phyloP scores from a whole-genome alignment of 2,329 filamentous ascomycete species.

The Aureobasidium leucospermi region DNA sequence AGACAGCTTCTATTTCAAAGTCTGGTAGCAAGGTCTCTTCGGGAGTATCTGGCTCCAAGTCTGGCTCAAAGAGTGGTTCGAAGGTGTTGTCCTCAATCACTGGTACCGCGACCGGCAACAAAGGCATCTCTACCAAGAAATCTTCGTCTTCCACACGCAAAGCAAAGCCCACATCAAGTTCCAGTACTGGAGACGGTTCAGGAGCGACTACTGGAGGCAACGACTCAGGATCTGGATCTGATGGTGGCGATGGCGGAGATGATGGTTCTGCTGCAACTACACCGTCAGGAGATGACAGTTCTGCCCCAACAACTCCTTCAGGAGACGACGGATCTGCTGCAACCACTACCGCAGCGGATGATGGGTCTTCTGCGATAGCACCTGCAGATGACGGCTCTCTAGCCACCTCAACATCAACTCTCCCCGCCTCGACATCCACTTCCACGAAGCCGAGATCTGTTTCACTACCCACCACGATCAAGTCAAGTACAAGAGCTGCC shows the following conservation, averaged over 20 bases:
- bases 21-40: too few relatives aligned
- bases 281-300: background rate
- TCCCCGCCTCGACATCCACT: background rate
- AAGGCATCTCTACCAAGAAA: background rate
- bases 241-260: background rate
- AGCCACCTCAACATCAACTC: background rate
- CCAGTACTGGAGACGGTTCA: background rate
- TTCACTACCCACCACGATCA: background rate
- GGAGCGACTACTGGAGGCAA: background rate
- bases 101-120: background rate
- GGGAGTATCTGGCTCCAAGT: too few relatives aligned
- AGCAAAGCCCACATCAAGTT: background rate
- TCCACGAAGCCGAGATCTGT: background rate
- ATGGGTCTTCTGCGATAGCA: background rate
- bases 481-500: background rate
- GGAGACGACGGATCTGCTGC: background rate
- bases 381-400: background rate
- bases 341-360: background rate
- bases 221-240: background rate
- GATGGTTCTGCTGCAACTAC: background rate
- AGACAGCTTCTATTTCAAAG: too few relatives aligned
- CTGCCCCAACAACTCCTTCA: background rate
- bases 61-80: too few relatives aligned
- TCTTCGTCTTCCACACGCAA: background rate
- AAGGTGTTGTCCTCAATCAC: background rate